Base-by-base conservation (phyloP, 1,284 basidiomycete genomes). In the Anthracocystis walkeri region DNA sequence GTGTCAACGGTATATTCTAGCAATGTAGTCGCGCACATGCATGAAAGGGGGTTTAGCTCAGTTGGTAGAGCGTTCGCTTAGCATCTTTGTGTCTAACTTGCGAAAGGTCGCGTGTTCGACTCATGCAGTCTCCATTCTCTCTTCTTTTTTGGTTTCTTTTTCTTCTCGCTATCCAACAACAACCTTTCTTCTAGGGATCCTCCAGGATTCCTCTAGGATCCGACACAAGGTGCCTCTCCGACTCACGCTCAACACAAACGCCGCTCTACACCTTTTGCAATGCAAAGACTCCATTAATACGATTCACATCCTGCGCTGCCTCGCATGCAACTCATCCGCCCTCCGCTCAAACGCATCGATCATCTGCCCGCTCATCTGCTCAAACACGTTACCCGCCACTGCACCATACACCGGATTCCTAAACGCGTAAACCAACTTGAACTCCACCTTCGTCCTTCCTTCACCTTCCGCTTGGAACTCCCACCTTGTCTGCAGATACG, bases 271-370 rank as follows among this genome's bases (percentile, higher is more conserved):
- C 14, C 12, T 38, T 23, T 46, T 25, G 31, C 20, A 16, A 18
- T 27, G 3, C 0, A 21, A 14, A 7, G 7, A n/a, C n/a, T n/a
- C n/a, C n/a, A n/a, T n/a, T n/a, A n/a, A n/a, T n/a, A n/a, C n/a
- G n/a, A n/a, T n/a, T n/a, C n/a, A 2, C 8, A 27, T 49, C 29
- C 29, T 18, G 5, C 48, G 53, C 21, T 45, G 44, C 3, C 0
- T 6, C 8, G 68, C 55, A 55, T 71, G 68, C 50, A 75, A 38
- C 21, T 56, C 21, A 29, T 68, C 45, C 14, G 67, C 95, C 35
- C 95, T 88, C 77, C 91, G 87, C 86, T 97, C 93, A 81, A 99
- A 99, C 4, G 95, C 95, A 66, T 91, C 88, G 25, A 97, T 91
- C 93, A 97, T 97, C 86, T 92, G 89, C 70, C 90, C 90, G 8